A percentile compares a stretch with the other conserved stretches of the same genome.
phyloP scores from a whole-genome alignment of 805 yeast species.

The Phaffomyces antillensis region DNA sequence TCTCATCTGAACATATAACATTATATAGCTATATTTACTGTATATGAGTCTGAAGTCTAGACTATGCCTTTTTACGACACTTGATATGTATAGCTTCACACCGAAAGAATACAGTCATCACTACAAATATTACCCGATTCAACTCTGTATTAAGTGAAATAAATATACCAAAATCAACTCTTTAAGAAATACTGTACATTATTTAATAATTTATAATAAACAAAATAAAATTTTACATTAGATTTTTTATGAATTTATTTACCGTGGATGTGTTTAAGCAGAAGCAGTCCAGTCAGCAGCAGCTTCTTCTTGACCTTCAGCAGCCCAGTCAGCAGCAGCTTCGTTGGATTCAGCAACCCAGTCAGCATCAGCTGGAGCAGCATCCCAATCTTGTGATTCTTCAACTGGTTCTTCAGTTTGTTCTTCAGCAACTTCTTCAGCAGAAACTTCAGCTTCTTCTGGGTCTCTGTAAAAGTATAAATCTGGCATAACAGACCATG shows the following conservation, averaged over 20 bases:
- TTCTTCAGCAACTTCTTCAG: constrained; percentile 49
- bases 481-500: constrained; percentile 99
- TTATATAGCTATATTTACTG: no score
- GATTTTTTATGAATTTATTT: constrained; percentile 18
- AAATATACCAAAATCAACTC: not conserved
- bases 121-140: not conserved
- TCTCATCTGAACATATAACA: no score
- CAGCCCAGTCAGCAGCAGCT: constrained; percentile 59
- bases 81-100: no score
- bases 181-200: not conserved
- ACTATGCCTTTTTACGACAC: no score
- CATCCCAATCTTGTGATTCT: constrained; percentile 66
- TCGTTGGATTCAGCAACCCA: constrained; percentile 69
- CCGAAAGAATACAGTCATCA: not conserved
- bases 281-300: constrained; percentile 24
- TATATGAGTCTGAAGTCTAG: no score
- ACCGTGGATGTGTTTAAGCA: constrained; percentile 17
- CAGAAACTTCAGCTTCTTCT: constrained; percentile 89
- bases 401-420: constrained; percentile 50
- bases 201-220: constrained; percentile 7
- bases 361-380: constrained; percentile 62
- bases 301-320: constrained; percentile 27
- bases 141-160: constrained; percentile 2
- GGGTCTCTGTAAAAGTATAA: constrained; percentile 99
- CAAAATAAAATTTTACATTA: constrained; percentile 22